phyloP scores from a whole-genome alignment of 2,329 filamentous ascomycete species.

The Ascochyta rabiei region DNA sequence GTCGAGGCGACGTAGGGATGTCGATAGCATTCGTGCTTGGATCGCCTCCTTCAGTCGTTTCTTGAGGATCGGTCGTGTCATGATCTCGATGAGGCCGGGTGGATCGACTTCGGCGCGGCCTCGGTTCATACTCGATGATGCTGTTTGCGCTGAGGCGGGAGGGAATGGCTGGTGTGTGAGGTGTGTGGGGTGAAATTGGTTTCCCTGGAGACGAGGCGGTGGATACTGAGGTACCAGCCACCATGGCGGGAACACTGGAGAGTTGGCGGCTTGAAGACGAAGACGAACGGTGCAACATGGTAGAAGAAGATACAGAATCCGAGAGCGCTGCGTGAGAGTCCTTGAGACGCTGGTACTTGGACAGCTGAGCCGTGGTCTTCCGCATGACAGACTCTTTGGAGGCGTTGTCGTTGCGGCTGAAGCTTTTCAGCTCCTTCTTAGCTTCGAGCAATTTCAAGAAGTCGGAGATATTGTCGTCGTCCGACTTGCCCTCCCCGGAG shows the following conservation, averaged over 20 bases:
- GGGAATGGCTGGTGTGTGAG: constrained; percentile 91
- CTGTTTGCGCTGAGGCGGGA: constrained; percentile 92
- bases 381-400: constrained; percentile 72
- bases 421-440: constrained; percentile 83
- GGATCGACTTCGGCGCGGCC: constrained; percentile 41
- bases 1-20: constrained; percentile 72
- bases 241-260: constrained; percentile 65
- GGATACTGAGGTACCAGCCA: constrained; percentile 73
- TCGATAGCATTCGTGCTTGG: constrained; percentile 71
- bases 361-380: constrained; percentile 78
- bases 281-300: constrained; percentile 81
- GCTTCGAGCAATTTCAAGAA: constrained; percentile 89
- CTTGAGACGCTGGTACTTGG: constrained; percentile 84
- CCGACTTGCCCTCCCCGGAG: constrained; percentile 71
- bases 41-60: constrained; percentile 38
- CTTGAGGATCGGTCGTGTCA: constrained; percentile 33
- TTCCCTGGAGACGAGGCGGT: constrained; percentile 87
- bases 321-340: constrained; percentile 88
- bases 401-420: constrained; percentile 68
- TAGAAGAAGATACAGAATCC: constrained; percentile 90
- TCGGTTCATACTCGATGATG: constrained; percentile 69
- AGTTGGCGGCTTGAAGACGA: constrained; percentile 78
- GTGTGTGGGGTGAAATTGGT: constrained; percentile 85
- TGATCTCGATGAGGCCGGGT: constrained; percentile 40
- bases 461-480: constrained; percentile 92